Conservation (phyloP, 345 rosid genomes). For the Aethionema arabicum region DNA sequence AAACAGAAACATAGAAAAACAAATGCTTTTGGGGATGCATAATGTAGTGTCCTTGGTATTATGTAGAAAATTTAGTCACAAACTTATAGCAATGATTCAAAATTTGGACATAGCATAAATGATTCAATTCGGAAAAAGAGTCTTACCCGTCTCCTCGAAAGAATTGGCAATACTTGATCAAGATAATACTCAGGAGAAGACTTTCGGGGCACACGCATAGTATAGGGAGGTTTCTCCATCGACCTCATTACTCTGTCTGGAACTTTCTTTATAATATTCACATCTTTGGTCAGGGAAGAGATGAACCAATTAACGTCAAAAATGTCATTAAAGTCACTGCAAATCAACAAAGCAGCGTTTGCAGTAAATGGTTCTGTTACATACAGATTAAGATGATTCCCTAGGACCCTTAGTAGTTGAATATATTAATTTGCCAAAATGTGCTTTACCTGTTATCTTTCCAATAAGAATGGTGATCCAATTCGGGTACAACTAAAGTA, state of each 20-base stretch:
- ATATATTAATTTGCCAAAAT: constrained; percentile 6
- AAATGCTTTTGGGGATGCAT: neutral
- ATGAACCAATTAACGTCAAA: constrained; percentile 95
- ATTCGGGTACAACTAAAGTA: constrained; percentile 88
- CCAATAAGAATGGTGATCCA: constrained; percentile 97
- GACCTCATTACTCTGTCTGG: constrained; percentile 90
- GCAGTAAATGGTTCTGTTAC: constrained; percentile 7
- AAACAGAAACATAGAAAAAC: constrained; percentile 7
- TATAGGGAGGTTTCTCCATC: constrained; percentile 96
- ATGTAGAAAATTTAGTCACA: neutral
- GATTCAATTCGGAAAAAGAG: constrained; percentile 15
- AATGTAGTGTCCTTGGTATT: neutral
- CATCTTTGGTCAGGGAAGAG: constrained; percentile 82
- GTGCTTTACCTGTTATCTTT: constrained; percentile 79
- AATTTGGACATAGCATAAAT: neutral
- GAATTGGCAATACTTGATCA: constrained; percentile 90
- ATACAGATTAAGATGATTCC: constrained; percentile 5
- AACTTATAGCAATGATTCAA: neutral
- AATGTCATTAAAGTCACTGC: constrained; percentile 90
- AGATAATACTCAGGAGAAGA: constrained; percentile 90
- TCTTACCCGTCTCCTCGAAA: constrained; percentile 78
- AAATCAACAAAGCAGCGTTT: constrained; percentile 23
- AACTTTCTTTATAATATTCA: constrained; percentile 88
- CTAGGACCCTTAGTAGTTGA: neutral
- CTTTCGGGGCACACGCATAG: constrained; percentile 97